Evolutionary conservation across 2,329 filamentous ascomycete genomes (phyloP).

Genomic region (Claviceps fusiformis): DNA sequence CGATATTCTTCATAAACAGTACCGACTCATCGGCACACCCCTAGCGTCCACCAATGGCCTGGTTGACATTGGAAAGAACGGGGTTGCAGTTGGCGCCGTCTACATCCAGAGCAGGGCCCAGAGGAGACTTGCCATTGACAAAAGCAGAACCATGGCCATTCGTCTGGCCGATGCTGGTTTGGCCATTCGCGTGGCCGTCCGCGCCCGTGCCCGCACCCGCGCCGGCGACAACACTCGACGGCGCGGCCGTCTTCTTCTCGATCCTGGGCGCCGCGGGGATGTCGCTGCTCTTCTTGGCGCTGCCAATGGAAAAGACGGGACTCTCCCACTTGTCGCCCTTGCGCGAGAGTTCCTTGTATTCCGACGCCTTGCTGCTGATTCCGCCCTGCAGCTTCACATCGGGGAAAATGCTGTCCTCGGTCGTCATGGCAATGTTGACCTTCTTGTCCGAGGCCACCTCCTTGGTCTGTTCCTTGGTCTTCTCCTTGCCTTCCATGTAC

Average conservation of each 20-base stretch:
- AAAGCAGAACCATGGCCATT: slow-evolving; percentile 6
- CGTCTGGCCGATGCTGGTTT: slow-evolving; percentile 8
- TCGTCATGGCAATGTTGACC: slow-evolving; percentile 41
- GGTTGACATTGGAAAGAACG: not conserved
- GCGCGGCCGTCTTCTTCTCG: slow-evolving; percentile 26
- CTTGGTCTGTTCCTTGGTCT: slow-evolving; percentile 58
- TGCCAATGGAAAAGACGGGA: slow-evolving; percentile 80
- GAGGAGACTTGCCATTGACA: slow-evolving; percentile 3
- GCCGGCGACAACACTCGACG: slow-evolving; percentile 9
- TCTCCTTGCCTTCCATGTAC: slow-evolving; percentile 58
- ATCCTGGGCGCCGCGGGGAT: slow-evolving; percentile 49
- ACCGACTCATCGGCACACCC: slow-evolving; percentile 5
- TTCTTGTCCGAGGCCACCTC: slow-evolving; percentile 49
- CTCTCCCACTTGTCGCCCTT: slow-evolving; percentile 94
- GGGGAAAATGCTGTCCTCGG: slow-evolving; percentile 82
- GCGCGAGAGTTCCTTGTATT: slow-evolving; percentile 75
- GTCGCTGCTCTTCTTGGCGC: slow-evolving; percentile 55
- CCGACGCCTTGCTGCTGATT: slow-evolving; percentile 84
- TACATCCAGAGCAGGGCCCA: slow-evolving; percentile 1
- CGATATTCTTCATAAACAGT: slow-evolving; percentile 1
- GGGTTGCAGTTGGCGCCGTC: not conserved
- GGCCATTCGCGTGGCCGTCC: slow-evolving; percentile 9
- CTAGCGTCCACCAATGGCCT: slow-evolving; percentile 9
- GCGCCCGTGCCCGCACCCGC: not conserved
- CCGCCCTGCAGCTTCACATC: slow-evolving; percentile 68